Evolutionary conservation across 2,329 filamentous ascomycete genomes (phyloP), one percentile per base, ranked within the genome.

Genomic region (Beauveria rudraprayagi): DNA sequence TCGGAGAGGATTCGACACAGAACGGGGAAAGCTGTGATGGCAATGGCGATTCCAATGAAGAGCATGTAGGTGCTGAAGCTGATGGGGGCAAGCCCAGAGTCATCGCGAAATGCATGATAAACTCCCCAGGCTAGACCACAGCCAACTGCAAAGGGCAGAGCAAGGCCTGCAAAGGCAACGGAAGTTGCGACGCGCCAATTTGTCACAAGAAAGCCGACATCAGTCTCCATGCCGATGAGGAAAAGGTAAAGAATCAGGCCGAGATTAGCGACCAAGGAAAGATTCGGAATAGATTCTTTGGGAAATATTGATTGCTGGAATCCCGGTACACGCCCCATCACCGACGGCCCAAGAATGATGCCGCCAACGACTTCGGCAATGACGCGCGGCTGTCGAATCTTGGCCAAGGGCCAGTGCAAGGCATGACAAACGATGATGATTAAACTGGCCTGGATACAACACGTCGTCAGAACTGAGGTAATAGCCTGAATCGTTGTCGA

Each of bases 1-100:
- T 96, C 92, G 0, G 91, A 93, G 65, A 97, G 77, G 66, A 97
- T 97, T 72, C 93, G 90, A 70, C 93, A 97, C 14, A 97, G 83
- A 0, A 97, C 93, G 0, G 93, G 93, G 68, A 97, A 88, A 9
- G 85, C 91, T 64, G 93, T 97, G 67, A 97, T 97, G 30, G 92
- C 90, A 74, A 97, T 87, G 0, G 93, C 93, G 58, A 96, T 92
- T 73, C 92, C 93, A 65, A 97, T 90, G 71, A 97, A 97, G 30
- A 83, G 74, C 63, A 79, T 78, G 53, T 91, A 84, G 11, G 80
- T 76, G 54, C 78, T 79, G 63, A 84, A 84, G 22, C 72, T 68
- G 62, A 83, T 78, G 41, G 73, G 69, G 17, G 73, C 65, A 24
- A 75, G 67, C 46, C 73, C 72, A 3, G 68, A 65, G 40, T 81